Evolutionary conservation across 2,329 filamentous ascomycete species (phyloP), one percentile per base, ranked within the genome.

Genomic region (Colletotrichum spaethianum): DNA sequence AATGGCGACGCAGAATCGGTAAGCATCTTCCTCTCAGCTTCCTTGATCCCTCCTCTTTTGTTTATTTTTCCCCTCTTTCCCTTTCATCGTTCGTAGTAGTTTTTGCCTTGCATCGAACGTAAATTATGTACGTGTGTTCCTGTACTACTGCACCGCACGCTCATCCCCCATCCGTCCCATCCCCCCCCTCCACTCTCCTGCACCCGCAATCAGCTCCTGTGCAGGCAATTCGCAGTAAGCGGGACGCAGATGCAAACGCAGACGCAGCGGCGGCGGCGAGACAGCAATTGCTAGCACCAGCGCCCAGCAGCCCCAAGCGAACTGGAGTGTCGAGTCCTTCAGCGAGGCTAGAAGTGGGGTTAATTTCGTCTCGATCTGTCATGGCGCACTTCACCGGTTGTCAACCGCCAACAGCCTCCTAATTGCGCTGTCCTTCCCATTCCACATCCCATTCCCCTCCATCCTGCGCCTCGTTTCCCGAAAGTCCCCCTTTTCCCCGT

Each of bases 1-100:
- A 36, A 82, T 82, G 80, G 79, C 80, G 71, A 77, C 78, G 52
- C 77, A 81, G 67, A 81, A 81, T 67, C 79, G 75, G 80, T 81
- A 78, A 74, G 80, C 69, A 63, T 63, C 63, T 61, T 63, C 48
- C 63, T 56, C 65, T 62, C 57, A 55, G 36, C 48, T 52, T 20
- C n/a, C n/a, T 50, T 20, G 28, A 26, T 40, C 33, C 33, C 33
- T 40, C 33, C 33, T 11, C 18, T 36, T 18, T 36, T 8, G n/a
- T n/a, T n/a, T n/a, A n/a, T n/a, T 31, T 38, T 28, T 36, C 14
- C 31, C 44, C 38, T 23, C 4, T 23, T 20, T 18, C 18, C 23
- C 23, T 44, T 20, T 23, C 9, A 33, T 36, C 14, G 1, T 38
- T 63, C 23, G 23, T 38, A 28, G 33, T 36, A n/a, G n/a, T 31